These are phyloP conservation scores for Atkinsonella texensis DNA, from an alignment of 2,329 filamentous ascomycete species.

Conservation along the genomic window DNA sequence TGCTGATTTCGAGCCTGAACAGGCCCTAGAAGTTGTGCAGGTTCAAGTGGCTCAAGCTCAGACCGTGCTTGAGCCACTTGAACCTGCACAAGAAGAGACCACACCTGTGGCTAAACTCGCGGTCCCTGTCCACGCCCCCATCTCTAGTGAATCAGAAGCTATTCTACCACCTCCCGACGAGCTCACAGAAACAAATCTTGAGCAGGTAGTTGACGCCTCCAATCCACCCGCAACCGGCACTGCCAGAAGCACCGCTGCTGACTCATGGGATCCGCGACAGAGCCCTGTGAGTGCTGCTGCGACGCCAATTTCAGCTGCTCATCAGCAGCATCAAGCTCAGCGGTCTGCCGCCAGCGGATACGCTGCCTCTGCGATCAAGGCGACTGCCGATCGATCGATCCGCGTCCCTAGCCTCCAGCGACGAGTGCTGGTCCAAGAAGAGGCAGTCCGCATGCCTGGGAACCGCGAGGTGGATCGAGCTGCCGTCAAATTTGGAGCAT, in stretches of 20 bases:
- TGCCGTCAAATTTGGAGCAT: conserved; percentile 91
- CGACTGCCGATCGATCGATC: conserved; percentile 47
- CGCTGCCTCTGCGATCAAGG: conserved; percentile 72
- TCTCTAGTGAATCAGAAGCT: conserved; percentile 35
- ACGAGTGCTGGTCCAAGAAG: conserved; percentile 84
- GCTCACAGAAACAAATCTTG: conserved; percentile 83
- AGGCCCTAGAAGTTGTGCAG: conserved; percentile 19
- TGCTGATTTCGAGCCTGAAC: conserved; percentile 24
- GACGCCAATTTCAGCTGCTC: conserved; percentile 53
- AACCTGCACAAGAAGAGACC: conserved; percentile 23
- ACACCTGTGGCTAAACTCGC: conserved; percentile 22
- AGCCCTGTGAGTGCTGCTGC: conserved; percentile 45
- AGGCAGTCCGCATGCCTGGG: conserved; percentile 95
- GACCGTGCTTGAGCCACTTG: conserved; percentile 22
- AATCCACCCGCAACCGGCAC: conserved; percentile 68
- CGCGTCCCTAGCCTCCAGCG: conserved; percentile 75
- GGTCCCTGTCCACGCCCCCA: conserved; percentile 12
- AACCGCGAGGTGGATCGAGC: conserved; percentile 90
- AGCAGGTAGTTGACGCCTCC: conserved; percentile 76
- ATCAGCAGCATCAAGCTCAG: conserved; percentile 47
- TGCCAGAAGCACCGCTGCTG: conserved; percentile 77
- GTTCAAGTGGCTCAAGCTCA: conserved; percentile 3
- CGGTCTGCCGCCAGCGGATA: conserved; percentile 51
- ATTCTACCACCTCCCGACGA: conserved; percentile 61
- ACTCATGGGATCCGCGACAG: conserved; percentile 66